A percentile compares a stretch with the other conserved stretches of the same genome.
Conservation (phyloP, 371 early-diverging fungal species). For the Mortierella sp. region DNA sequence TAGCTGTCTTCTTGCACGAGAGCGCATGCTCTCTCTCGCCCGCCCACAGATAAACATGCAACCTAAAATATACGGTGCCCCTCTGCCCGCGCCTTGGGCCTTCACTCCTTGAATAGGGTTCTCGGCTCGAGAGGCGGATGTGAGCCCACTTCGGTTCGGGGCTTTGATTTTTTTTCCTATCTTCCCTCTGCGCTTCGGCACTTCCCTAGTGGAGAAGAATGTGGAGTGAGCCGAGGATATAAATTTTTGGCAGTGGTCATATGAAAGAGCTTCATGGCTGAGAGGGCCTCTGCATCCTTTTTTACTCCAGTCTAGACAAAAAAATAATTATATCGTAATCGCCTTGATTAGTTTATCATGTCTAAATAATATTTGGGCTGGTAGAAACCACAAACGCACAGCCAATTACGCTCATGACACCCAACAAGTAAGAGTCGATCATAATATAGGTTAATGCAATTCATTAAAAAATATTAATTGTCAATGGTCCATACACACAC, state of each 20-base stretch:
- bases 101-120: too few relatives aligned
- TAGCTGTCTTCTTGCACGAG: not conserved
- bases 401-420: slow-evolving; percentile 10
- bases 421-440: slow-evolving; percentile 7
- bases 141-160: slow-evolving; percentile 14
- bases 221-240: slow-evolving; percentile 12
- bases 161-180: not conserved
- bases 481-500: too few relatives aligned
- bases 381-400: slow-evolving; percentile 1
- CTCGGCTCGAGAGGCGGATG: not conserved
- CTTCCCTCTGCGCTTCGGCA: not conserved
- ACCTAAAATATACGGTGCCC: too few relatives aligned
- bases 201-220: slow-evolving; percentile 13
- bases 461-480: too few relatives aligned
- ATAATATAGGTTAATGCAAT: too few relatives aligned
- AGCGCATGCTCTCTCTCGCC: not conserved
- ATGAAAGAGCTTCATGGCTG: slow-evolving; percentile 13
- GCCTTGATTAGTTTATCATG: not conserved
- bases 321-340: not conserved
- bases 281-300: slow-evolving; percentile 7
- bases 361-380: not conserved
- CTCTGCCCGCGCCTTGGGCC: too few relatives aligned
- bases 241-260: not conserved
- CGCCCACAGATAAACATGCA: too few relatives aligned
- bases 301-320: not conserved